Base-by-base conservation (phyloP, 345 rosid genomes). In the Acer campestre region DNA sequence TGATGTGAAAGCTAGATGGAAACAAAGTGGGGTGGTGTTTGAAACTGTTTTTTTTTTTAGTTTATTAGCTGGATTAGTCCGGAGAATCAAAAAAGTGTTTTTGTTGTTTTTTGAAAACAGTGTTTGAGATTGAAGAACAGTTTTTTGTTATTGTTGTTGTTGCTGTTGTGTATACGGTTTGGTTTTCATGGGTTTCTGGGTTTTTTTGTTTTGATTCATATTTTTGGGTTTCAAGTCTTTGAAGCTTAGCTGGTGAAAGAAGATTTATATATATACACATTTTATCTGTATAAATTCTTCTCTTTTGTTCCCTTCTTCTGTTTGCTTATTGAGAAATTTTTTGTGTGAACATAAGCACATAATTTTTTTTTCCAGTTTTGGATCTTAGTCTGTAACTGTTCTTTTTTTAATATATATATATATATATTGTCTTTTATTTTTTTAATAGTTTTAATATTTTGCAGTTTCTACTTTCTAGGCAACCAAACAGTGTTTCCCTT, bases 391-490 rank as follows among this genome's bases (percentile, higher is more conserved):
- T 48, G 7, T 65, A 11, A 2, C 72, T 71, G 12, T 29, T 27
- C n/a, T 67, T 35, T 61, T 58, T 49, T 51, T 46, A 73, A 14
- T 11, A 29, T n/a, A 22, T 31, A 58, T n/a, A 22, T 31, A 58
- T 73, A 73, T 78, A 29, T 72, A 31, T 31, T 4, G 31, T 29
- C 31, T 29, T 29, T 29, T 29, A 2, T 75, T 58, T 10, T 3
- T 59, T 63, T 49, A 48, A 46, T 61, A 56, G 42, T 38, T 31
- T 68, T 75, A 10, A 1, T 66, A 46, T 61, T 71, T 48, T 74
- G 48, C 46, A 70, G 53, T 82, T 82, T 82, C 77, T 66, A 10
- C 53, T 82, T 82, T 82, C 77, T 66, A 10, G 53, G 75, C 44
- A 69, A 76, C 48, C 69, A 78, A 65, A 69, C 81, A n/a, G 10